These are phyloP conservation scores for Fusarium nygamai DNA, from an alignment of 2,329 filamentous ascomycete genomes.

Conservation along the genomic window DNA sequence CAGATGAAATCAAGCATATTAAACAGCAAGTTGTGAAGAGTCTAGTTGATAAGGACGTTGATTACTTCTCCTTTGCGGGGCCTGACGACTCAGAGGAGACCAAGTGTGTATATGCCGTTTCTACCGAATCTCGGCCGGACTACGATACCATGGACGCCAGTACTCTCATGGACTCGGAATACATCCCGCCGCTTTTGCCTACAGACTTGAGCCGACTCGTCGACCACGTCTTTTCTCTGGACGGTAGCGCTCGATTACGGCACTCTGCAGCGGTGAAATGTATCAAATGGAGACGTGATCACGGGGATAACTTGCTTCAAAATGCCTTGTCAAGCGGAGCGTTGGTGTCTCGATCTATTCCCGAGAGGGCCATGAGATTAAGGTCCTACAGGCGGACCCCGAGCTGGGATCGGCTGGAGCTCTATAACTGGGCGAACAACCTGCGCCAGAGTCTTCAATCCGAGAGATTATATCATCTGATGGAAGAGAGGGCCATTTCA, in stretches of 20 bases:
- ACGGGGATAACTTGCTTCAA: conserved; percentile 31
- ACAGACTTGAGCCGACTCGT: conserved; percentile 80
- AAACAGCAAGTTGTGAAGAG: conserved; percentile 69
- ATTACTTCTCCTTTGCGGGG: conserved; percentile 72
- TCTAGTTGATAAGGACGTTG: conserved; percentile 66
- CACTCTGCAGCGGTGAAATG: conserved; percentile 86
- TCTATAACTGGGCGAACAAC: conserved; percentile 51
- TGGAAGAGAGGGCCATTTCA: conserved; percentile 30
- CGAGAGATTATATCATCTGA: conserved; percentile 43
- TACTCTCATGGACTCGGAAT: conserved; percentile 90
- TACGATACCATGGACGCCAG: conserved; percentile 91
- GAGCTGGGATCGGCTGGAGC: conserved; percentile 47
- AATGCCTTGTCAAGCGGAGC: conserved; percentile 29
- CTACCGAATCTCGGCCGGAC: conserved; percentile 76
- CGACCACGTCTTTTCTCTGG: conserved; percentile 77
- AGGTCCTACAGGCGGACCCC: conserved; percentile 24
- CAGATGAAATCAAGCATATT: conserved; percentile 63
- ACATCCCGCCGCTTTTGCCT: conserved; percentile 79
- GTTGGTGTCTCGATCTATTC: conserved; percentile 26
- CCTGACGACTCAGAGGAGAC: conserved; percentile 42
- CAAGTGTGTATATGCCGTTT: conserved; percentile 75
- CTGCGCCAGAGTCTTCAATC: conserved; percentile 49
- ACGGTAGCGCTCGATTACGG: conserved; percentile 83
- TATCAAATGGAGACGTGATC: conserved; percentile 71
- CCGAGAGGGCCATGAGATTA: conserved; percentile 29